phyloP scores from a whole-genome alignment of 306 rosid species.

The Oxytropis ochrocephala region DNA sequence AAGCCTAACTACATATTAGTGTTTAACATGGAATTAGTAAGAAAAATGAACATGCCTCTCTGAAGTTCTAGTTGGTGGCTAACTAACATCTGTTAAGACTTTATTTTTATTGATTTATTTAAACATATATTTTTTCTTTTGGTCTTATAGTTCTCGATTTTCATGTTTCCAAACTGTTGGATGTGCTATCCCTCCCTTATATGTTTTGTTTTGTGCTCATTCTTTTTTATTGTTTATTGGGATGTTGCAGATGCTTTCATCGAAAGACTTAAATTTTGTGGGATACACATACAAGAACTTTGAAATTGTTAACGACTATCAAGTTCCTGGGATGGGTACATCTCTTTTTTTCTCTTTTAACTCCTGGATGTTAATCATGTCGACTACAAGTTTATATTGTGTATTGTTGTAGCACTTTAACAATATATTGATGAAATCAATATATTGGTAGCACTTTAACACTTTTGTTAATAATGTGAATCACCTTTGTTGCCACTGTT shows the following conservation, averaged over 20 bases:
- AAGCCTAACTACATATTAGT: not conserved
- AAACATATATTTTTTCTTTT: not conserved
- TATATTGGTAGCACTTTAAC: too few relatives aligned
- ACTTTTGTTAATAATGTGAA: too few relatives aligned
- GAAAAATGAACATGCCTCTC: not conserved
- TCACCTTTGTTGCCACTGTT: too few relatives aligned
- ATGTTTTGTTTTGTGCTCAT: not conserved
- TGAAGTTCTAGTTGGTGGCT: not conserved
- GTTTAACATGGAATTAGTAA: not conserved
- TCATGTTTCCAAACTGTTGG: not conserved
- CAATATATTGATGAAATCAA: too few relatives aligned
- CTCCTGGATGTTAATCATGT: not conserved
- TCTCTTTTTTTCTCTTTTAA: slow-evolving; percentile 6
- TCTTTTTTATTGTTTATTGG: slow-evolving; percentile 5
- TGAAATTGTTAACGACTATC: slow-evolving; percentile 92
- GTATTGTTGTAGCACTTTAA: not conserved
- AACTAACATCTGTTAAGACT: not conserved
- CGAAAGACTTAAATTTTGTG: slow-evolving; percentile 90
- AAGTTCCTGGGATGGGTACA: slow-evolving; percentile 93
- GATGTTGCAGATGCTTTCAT: slow-evolving; percentile 80
- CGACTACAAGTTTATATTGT: not conserved
- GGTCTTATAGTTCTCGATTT: not conserved
- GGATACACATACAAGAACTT: slow-evolving; percentile 96
- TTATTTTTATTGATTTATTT: too few relatives aligned
- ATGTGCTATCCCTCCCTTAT: not conserved